phyloP scores from a whole-genome alignment of 2,329 filamentous ascomycete species.

The Paracorniculantispora psalliotae region DNA sequence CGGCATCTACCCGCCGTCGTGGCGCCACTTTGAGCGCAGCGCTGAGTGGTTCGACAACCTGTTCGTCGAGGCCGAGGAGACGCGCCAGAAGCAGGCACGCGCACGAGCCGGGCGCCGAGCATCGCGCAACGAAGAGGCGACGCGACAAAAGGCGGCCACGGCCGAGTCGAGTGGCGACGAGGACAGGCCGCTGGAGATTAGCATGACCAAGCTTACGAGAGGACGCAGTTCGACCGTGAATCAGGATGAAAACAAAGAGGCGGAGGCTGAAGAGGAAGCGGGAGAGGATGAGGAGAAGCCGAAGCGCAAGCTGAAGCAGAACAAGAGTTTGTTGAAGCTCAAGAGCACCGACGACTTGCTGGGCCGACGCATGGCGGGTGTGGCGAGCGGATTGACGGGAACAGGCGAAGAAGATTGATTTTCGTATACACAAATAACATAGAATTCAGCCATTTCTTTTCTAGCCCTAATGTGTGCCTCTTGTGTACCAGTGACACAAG shows the following conservation, averaged over 20 bases:
- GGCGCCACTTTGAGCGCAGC: slow-evolving; percentile 78
- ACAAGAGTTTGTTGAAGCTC: slow-evolving; percentile 38
- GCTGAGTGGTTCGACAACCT: slow-evolving; percentile 77
- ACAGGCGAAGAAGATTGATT: slow-evolving; percentile 28
- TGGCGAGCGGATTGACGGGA: slow-evolving; percentile 41
- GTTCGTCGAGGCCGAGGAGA: slow-evolving; percentile 51
- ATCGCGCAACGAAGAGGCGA: slow-evolving; percentile 24
- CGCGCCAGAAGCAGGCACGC: slow-evolving; percentile 24
- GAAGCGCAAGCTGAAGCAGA: slow-evolving; percentile 22
- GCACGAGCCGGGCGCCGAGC: slow-evolving; percentile 15
- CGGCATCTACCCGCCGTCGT: slow-evolving; percentile 79
- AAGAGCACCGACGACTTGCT: slow-evolving; percentile 45
- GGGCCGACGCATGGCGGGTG: slow-evolving; percentile 43
- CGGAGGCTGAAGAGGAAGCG: background rate
- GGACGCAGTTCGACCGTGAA: slow-evolving; percentile 20
- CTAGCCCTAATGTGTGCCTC: too few relatives aligned
- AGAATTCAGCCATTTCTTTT: background rate
- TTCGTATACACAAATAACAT: background rate
- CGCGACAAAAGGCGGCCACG: slow-evolving; percentile 12
- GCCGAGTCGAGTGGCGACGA: slow-evolving; percentile 71
- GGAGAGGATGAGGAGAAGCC: background rate
- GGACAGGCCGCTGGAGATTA: slow-evolving; percentile 77
- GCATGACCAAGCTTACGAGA: slow-evolving; percentile 47
- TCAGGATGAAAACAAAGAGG: background rate
- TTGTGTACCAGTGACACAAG: background rate